Evolutionary conservation across 2,329 filamentous ascomycete genomes (phyloP).

Genomic region (Nothophoma quercina): DNA sequence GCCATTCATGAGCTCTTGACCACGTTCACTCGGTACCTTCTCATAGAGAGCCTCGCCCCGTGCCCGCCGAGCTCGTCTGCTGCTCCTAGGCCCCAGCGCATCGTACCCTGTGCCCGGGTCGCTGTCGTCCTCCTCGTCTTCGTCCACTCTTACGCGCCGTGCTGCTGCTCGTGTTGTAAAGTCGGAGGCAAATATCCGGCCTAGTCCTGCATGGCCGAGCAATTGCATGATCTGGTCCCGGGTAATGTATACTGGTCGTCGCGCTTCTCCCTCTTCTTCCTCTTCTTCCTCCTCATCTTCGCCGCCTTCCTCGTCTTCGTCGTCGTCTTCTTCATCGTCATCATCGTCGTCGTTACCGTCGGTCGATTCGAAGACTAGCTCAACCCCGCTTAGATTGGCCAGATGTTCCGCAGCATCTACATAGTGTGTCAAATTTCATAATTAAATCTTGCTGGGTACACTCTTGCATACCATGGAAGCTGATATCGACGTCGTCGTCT

Average conservation of each 20-base stretch:
- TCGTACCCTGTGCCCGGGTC: slow-evolving; percentile 49
- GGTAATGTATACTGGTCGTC: slow-evolving; percentile 51
- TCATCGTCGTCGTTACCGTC: slow-evolving; percentile 48
- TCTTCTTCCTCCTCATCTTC: slow-evolving; percentile 42
- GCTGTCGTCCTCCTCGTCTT: slow-evolving; percentile 49
- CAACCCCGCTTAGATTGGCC: slow-evolving; percentile 51
- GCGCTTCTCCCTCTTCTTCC: slow-evolving; percentile 29
- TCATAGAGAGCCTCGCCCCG: slow-evolving; percentile 68
- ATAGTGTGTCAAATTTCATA: not conserved
- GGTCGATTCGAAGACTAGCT: slow-evolving; percentile 53
- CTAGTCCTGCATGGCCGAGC: slow-evolving; percentile 61
- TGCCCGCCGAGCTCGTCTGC: slow-evolving; percentile 50
- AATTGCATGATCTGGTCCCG: slow-evolving; percentile 62
- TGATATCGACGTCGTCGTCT: slow-evolving; percentile 46
- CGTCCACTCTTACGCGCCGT: slow-evolving; percentile 28
- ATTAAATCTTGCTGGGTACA: not conserved
- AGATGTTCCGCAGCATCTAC: slow-evolving; percentile 52
- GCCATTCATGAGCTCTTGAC: slow-evolving; percentile 79
- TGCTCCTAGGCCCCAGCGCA: slow-evolving; percentile 38
- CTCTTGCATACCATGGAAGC: slow-evolving; percentile 43
- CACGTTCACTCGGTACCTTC: slow-evolving; percentile 82
- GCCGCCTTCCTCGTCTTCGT: slow-evolving; percentile 38
- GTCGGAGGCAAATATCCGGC: slow-evolving; percentile 57
- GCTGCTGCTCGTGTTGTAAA: slow-evolving; percentile 28
- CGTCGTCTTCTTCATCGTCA: slow-evolving; percentile 29